Evolutionary conservation across 1,284 basidiomycete species (phyloP), one percentile per base, ranked within the genome.

Genomic region (Takashimella koratensis): DNA sequence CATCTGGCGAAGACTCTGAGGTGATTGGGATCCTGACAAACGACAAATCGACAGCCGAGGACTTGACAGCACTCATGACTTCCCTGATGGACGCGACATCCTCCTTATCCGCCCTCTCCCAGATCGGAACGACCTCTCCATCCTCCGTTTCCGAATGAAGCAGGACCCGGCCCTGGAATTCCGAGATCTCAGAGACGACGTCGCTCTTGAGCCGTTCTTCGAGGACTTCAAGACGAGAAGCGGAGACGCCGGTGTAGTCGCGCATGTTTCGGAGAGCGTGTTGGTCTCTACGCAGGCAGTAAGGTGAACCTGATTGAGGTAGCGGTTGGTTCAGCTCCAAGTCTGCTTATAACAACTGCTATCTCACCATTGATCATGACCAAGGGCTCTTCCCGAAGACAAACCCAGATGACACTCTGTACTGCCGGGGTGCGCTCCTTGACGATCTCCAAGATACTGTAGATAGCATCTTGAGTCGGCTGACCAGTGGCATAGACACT

Each of bases 21-120:
- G 96, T 98, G 68, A 98, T 88, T 0, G 96, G 95, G 26, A 98
- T 85, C 11, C 95, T 85, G 52, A 82, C 80, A 71, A 95, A 97
- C 51, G 82, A 79, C 24, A 98, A 79, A 54, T 86, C 82, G 24
- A 88, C 78, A 30, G 67, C 66, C 16, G 65, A 60, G 20, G 79
- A 78, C 13, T 80, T 71, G 0, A 69, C 71, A 11, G 78, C 67
- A 30, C 83, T 82, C 94, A 98, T 98, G 53, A 97, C 83, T 53
- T 96, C 91, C 64, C 90, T 88, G 40, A 98, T 79, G 0, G 92
- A 90, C 39, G 85, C 83, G 10, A 98, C 87, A 62, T 92, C 83
- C 5, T 82, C 77, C n/a, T 82, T 75, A 45, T 83, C 80, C 2
- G 90, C 89, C 63, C 92, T 89, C 74, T 98, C 95, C 96, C 96